phyloP scores from a whole-genome alignment of 108 stramenopile species.

The Mayamaea pseudoterrestris region DNA sequence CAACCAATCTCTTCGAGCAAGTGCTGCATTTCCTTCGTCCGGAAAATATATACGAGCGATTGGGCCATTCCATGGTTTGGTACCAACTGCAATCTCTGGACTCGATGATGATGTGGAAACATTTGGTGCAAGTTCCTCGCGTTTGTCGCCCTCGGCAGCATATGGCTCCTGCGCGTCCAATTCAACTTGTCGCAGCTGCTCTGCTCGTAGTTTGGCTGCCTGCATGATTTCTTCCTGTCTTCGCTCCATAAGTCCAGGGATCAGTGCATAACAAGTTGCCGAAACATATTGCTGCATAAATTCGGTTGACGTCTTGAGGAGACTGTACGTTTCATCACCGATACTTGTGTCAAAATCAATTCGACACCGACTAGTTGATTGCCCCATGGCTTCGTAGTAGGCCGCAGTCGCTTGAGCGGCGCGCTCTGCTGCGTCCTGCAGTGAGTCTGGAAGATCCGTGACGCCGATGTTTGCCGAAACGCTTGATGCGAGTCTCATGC shows the following conservation, averaged over 20 bases:
- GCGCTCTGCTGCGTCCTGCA: slow-evolving; percentile 53
- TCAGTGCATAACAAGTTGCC: slow-evolving; percentile 45
- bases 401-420: slow-evolving; percentile 42
- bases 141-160: slow-evolving; percentile 14
- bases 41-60: slow-evolving; percentile 79
- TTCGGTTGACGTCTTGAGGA: slow-evolving; percentile 69
- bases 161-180: slow-evolving; percentile 11
- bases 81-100: no score
- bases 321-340: slow-evolving; percentile 87
- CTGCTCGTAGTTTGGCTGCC: slow-evolving; percentile 40
- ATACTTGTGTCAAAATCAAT: slow-evolving; percentile 89
- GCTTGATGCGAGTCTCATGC: no score
- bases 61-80: slow-evolving; percentile 30
- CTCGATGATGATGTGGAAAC: no score
- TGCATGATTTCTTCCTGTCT: slow-evolving; percentile 43
- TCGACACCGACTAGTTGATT: slow-evolving; percentile 48
- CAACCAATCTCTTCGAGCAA: slow-evolving; percentile 81
- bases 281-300: slow-evolving; percentile 79
- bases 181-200: slow-evolving; percentile 14
- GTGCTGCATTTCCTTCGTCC: slow-evolving; percentile 86
- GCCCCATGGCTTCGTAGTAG: slow-evolving; percentile 22
- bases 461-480: no score
- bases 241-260: slow-evolving; percentile 48
- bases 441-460: slow-evolving; percentile 75
- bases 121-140: slow-evolving; percentile 25